These are phyloP conservation scores for Hypomontagnella monticulosa DNA, from an alignment of 495 filamentous ascomycete genomes.

Conservation along the genomic window DNA sequence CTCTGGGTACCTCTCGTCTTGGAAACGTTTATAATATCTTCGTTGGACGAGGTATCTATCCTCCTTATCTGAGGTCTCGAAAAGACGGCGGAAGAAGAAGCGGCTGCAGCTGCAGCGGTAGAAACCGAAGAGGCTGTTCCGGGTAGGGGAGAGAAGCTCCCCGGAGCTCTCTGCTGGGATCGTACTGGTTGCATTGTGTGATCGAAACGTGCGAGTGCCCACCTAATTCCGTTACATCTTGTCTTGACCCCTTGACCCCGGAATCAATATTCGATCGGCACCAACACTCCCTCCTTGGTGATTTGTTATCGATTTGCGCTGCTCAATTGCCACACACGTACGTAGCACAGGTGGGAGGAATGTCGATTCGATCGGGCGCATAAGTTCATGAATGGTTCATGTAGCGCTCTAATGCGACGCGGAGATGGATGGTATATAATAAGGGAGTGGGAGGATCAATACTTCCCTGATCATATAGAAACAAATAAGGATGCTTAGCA, in stretches of 20 bases:
- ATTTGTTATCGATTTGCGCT: conserved; percentile 23
- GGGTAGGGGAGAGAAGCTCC: conserved; percentile 65
- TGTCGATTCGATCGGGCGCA: conserved; percentile 4
- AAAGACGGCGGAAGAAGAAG: conserved; percentile 45
- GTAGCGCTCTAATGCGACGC: background rate
- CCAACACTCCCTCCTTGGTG: background rate
- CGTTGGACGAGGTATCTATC: conserved; percentile 57
- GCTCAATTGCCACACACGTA: conserved; percentile 10
- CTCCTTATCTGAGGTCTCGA: conserved; percentile 51
- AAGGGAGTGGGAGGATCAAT: background rate
- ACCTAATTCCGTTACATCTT: conserved; percentile 51
- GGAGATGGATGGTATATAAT: conserved; percentile 23
- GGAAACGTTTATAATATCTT: conserved; percentile 50
- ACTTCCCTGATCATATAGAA: no score
- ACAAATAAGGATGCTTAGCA: no score
- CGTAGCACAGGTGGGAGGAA: background rate
- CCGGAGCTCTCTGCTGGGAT: conserved; percentile 58
- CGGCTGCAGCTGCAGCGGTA: conserved; percentile 36
- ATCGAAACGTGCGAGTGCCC: conserved; percentile 32
- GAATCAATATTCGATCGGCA: conserved; percentile 31
- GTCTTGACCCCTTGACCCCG: conserved; percentile 21
- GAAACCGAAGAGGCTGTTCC: conserved; percentile 32
- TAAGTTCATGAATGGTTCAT: conserved; percentile 7
- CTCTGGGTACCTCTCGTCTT: conserved; percentile 41
- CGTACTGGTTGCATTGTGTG: conserved; percentile 61